A percentile compares a stretch with the other conserved stretches of the same genome.
Evolutionary conservation across 495 filamentous ascomycete species (phyloP).

Genomic region (Aspergillus carlsbadensis): DNA sequence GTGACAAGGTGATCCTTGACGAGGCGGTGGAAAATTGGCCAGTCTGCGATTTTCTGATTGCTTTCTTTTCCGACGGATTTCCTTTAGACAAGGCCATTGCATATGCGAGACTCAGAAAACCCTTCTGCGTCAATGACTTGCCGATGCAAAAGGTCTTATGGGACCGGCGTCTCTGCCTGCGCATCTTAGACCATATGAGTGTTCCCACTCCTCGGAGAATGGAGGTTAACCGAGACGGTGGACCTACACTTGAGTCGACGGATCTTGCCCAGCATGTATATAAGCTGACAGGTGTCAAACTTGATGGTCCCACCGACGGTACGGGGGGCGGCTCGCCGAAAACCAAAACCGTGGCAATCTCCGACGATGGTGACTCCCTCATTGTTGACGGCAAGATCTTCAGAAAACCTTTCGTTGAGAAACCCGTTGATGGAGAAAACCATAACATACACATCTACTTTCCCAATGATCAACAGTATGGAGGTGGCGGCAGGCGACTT

Average conservation of each 20-base stretch:
- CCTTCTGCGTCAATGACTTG: constrained; percentile 95
- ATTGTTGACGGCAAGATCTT: constrained; percentile 80
- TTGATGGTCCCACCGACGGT: constrained; percentile 74
- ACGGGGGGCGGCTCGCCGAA: constrained; percentile 58
- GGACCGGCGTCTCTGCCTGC: constrained; percentile 88
- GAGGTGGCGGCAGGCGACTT: constrained; percentile 84
- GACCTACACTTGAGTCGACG: constrained; percentile 70
- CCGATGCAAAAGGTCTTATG: constrained; percentile 98
- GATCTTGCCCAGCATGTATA: constrained; percentile 78
- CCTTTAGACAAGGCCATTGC: constrained; percentile 95
- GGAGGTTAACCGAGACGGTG: constrained; percentile 94
- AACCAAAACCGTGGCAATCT: constrained; percentile 69
- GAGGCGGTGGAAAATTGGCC: constrained; percentile 71
- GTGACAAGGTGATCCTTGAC: constrained; percentile 96
- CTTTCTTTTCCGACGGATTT: constrained; percentile 97
- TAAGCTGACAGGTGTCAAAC: constrained; percentile 72
- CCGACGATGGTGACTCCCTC: constrained; percentile 81
- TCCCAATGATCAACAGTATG: constrained; percentile 67
- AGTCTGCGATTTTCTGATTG: constrained; percentile 86
- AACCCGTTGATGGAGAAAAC: constrained; percentile 96
- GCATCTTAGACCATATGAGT: constrained; percentile 80
- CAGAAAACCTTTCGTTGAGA: constrained; percentile 95
- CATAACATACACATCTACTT: constrained; percentile 99
- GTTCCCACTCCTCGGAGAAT: constrained; percentile 86
- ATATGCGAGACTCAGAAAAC: constrained; percentile 86